Evolutionary conservation across 257 asterid genomes (phyloP).

Genomic region (Plantago ovata): DNA sequence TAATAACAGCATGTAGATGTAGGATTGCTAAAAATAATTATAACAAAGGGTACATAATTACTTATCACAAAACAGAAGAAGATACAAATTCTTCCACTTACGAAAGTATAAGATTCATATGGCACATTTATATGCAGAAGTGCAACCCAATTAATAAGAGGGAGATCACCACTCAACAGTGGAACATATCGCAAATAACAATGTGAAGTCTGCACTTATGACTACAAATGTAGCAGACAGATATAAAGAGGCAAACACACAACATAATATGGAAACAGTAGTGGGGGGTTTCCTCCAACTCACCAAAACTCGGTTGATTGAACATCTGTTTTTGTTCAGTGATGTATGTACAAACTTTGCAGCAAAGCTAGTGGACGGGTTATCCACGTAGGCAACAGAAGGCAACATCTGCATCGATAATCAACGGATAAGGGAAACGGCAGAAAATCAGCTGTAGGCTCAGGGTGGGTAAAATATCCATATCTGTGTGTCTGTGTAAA

Average conservation of each 20-base stretch:
- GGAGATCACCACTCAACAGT: too few species aligned
- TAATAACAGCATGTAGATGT: too few species aligned
- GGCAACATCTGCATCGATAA: constrained; percentile 81
- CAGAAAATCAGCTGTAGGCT: constrained; percentile 14
- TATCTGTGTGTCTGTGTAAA: too few species aligned
- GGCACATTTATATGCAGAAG: too few species aligned
- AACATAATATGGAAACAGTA: too few species aligned
- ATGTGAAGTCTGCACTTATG: neutral
- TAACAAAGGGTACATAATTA: too few species aligned
- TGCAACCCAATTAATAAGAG: too few species aligned
- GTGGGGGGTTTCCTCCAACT: constrained; percentile 34
- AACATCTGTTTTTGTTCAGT: constrained; percentile 89
- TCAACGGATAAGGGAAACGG: constrained; percentile 10
- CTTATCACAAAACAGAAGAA: too few species aligned
- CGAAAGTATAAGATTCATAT: too few species aligned
- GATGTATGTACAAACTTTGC: constrained; percentile 97
- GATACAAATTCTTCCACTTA: too few species aligned
- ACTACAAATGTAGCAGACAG: constrained; percentile 7
- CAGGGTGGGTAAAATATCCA: constrained; percentile 4
- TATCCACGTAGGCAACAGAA: constrained; percentile 67
- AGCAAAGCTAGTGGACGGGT: constrained; percentile 97
- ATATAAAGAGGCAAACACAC: too few species aligned
- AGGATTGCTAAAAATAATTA: too few species aligned
- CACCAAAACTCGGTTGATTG: constrained; percentile 88
- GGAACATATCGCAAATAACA: neutral